Conservation (phyloP, 371 early-diverging fungal genomes). For the Synchytrium microbalum region DNA sequence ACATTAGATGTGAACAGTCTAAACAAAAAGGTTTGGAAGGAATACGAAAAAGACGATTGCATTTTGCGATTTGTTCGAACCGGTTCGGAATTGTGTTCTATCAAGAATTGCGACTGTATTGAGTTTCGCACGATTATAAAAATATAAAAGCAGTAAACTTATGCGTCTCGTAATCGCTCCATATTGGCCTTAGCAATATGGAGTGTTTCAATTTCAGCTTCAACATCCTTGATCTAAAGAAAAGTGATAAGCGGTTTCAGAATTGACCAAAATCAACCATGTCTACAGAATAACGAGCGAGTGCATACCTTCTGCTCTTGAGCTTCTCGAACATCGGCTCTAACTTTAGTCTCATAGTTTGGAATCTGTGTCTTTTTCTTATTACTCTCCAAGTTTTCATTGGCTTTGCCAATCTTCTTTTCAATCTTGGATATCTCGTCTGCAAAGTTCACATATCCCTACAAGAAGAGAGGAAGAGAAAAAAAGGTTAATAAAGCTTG, state of each 20-base stretch:
- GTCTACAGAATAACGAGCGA: neutral
- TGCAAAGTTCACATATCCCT: constrained; percentile 68
- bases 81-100: too few relatives aligned
- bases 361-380: constrained; percentile 49
- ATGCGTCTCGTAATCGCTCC: constrained; percentile 41
- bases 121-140: too few relatives aligned
- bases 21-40: too few relatives aligned
- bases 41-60: too few relatives aligned
- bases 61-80: too few relatives aligned
- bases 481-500: neutral
- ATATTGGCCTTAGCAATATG: constrained; percentile 55
- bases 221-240: constrained; percentile 48
- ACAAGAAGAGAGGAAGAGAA: neutral
- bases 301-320: constrained; percentile 43
- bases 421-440: constrained; percentile 65
- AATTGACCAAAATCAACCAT: neutral
- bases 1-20: too few relatives aligned
- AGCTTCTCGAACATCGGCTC: constrained; percentile 53
- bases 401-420: constrained; percentile 54
- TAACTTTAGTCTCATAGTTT: constrained; percentile 58
- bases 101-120: too few relatives aligned
- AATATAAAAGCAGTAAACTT: too few relatives aligned
- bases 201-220: constrained; percentile 63
- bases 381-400: constrained; percentile 40
- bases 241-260: neutral